These are phyloP conservation scores for Trifolium pratense DNA, from an alignment of 306 rosid genomes.

Conservation along the genomic window DNA sequence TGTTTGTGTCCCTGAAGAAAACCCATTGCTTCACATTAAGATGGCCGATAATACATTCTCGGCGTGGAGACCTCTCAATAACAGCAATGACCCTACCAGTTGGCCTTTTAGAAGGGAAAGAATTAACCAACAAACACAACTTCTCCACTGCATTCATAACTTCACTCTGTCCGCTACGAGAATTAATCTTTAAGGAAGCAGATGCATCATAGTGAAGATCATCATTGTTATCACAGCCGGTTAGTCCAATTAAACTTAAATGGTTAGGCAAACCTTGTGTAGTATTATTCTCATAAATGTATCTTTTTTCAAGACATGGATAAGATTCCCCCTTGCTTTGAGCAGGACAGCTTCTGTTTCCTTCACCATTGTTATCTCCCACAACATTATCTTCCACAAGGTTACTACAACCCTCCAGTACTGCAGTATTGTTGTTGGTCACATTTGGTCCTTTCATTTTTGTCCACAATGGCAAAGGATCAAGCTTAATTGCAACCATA, in stretches of 20 bases:
- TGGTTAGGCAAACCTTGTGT: constrained; percentile 41
- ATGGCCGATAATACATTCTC: constrained; percentile 74
- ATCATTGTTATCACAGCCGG: constrained; percentile 43
- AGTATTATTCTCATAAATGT: constrained; percentile 1
- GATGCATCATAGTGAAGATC: constrained; percentile 36
- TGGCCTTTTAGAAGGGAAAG: constrained; percentile 80
- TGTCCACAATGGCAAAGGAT: constrained; percentile 72
- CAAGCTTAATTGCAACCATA: constrained; percentile 72
- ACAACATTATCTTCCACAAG: constrained; percentile 48
- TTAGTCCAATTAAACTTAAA: constrained; percentile 41
- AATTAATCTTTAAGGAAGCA: constrained; percentile 46
- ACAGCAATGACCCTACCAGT: constrained; percentile 81
- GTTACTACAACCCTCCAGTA: constrained; percentile 50
- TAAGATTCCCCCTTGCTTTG: constrained; percentile 53
- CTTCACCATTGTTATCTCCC: constrained; percentile 50
- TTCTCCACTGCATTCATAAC: constrained; percentile 54
- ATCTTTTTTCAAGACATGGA: not conserved
- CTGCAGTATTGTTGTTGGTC: constrained; percentile 45
- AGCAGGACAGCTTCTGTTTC: constrained; percentile 48
- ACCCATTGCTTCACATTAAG: constrained; percentile 59
- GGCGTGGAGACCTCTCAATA: constrained; percentile 65
- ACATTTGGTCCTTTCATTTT: constrained; percentile 76
- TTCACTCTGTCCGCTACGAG: constrained; percentile 47
- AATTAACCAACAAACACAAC: constrained; percentile 61
- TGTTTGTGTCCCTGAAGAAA: constrained; percentile 48